Percentiles rank a stretch among this genome's conserved stretches.
Conservation (phyloP, 1,139 yeast species). For the Suhomyces taliae region DNA sequence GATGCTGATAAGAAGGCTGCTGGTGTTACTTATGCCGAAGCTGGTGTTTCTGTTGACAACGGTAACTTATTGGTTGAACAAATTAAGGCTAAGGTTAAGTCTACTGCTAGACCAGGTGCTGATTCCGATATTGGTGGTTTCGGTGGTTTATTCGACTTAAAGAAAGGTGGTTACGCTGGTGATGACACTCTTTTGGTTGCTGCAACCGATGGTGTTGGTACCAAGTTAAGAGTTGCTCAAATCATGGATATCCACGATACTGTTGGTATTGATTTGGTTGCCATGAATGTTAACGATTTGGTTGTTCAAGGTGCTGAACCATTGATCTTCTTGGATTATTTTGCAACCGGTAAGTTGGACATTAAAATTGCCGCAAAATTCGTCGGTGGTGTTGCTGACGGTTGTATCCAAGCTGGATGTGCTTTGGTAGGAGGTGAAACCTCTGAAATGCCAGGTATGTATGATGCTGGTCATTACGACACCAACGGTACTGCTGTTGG, state of each 20-base stretch:
- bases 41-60: slow-evolving; percentile 97
- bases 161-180: slow-evolving; percentile 79
- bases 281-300: slow-evolving; percentile 97
- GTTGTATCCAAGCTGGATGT: slow-evolving; percentile 93
- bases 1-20: slow-evolving; percentile 34
- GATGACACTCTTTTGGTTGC: slow-evolving; percentile 84
- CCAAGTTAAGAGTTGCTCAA: slow-evolving; percentile 94
- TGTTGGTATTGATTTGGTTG: slow-evolving; percentile 97
- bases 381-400: slow-evolving; percentile 94
- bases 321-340: slow-evolving; percentile 89
- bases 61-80: slow-evolving; percentile 89
- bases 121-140: slow-evolving; percentile 99
- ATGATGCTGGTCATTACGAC: slow-evolving; percentile 92
- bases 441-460: slow-evolving; percentile 99
- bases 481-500: slow-evolving; percentile 99
- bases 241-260: slow-evolving; percentile 85
- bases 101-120: slow-evolving; percentile 96
- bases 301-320: slow-evolving; percentile 99
- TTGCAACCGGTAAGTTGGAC: slow-evolving; percentile 91
- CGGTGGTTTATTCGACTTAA: slow-evolving; percentile 93
- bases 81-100: slow-evolving; percentile 86
- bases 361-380: slow-evolving; percentile 81
- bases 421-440: slow-evolving; percentile 99
- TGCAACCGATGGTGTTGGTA: slow-evolving; percentile 99
- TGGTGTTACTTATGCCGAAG: slow-evolving; percentile 79